Base-by-base conservation (phyloP, 768 basidiomycete species). In the Lanmaoa pseudosensibilis region DNA sequence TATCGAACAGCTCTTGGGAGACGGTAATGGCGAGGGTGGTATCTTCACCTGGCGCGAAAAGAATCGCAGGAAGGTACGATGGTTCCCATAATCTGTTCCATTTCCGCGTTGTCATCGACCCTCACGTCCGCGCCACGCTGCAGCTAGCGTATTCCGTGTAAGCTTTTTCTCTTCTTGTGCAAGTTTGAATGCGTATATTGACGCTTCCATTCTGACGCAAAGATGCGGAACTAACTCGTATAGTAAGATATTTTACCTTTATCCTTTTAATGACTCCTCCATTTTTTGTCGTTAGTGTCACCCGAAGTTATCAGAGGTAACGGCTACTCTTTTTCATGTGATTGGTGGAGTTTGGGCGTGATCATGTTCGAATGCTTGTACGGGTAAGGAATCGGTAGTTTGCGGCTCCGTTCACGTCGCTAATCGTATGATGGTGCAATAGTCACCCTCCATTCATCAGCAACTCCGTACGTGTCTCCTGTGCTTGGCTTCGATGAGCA, bases 261-360 rank as follows among this genome's bases (percentile, higher is more conserved):
- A 63, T 56, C 58, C 60, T 62, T 68, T 59, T 60, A 60, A 59
- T 65, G 57, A 64, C 68, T 12, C 40, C 58, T 66, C 66, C 64
- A 55, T 63, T 63, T 56, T 55, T 55, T 61, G 33, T 57, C 58
- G 52, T 45, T 60, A 93, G 92, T 92, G 90, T 92, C 90, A 10
- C 92, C 91, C 41, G 91, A 93, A 71, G 92, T 93, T 45, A 92
- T 94, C 68, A 84, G 90, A 63, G 90, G 90, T 21, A 89, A 92
- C 68, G 95, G 94, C 25, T 98, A 98, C 73, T 85, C 88, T 38
- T 95, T 91, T 74, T 90, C 88, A 36, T 96, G 94, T 69, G 96
- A 98, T 69, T 98, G 94, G 94, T 99, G 96, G 96, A 93, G 90
- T 74, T 82, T 98, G 45, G 95, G 94, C 13, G 90, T 97, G 52